Evolutionary conservation across 1,284 basidiomycete genomes (phyloP).

Genomic region (Violaceomyces palustris): DNA sequence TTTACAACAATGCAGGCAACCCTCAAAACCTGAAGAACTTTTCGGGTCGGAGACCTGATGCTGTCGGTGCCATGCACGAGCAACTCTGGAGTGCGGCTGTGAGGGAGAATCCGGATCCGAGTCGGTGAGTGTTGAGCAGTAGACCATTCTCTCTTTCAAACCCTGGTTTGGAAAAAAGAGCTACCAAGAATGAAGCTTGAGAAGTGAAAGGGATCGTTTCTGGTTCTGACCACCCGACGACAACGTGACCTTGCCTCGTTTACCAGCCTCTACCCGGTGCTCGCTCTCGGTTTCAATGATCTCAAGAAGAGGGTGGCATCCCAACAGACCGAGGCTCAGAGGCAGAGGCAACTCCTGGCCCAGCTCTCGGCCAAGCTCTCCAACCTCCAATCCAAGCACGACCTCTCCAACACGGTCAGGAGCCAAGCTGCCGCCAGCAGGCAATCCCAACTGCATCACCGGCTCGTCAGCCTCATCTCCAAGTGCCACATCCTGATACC

Average conservation of each 20-base stretch:
- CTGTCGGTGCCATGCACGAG: slow-evolving; percentile 45
- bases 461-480: slow-evolving; percentile 28
- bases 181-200: too few relatives aligned
- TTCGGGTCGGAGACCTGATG: slow-evolving; percentile 37
- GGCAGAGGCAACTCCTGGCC: slow-evolving; percentile 28
- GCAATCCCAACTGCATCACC: slow-evolving; percentile 44
- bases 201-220: too few relatives aligned
- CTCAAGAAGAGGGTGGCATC: slow-evolving; percentile 38
- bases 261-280: slow-evolving; percentile 44
- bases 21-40: slow-evolving; percentile 30
- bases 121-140: slow-evolving; percentile 10
- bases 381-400: slow-evolving; percentile 38
- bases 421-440: slow-evolving; percentile 27
- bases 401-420: slow-evolving; percentile 36
- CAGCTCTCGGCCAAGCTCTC: slow-evolving; percentile 20
- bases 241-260: too few relatives aligned
- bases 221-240: too few relatives aligned
- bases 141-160: too few relatives aligned
- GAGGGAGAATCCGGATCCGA: slow-evolving; percentile 45
- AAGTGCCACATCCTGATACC: slow-evolving; percentile 37
- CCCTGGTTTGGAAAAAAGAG: too few relatives aligned
- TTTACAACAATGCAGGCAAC: slow-evolving; percentile 44
- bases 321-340: slow-evolving; percentile 32
- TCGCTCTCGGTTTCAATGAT: slow-evolving; percentile 48
- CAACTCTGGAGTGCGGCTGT: slow-evolving; percentile 43